phyloP scores from a whole-genome alignment of 2,329 filamentous ascomycete species.

The Raffaelea ambrosiae region DNA sequence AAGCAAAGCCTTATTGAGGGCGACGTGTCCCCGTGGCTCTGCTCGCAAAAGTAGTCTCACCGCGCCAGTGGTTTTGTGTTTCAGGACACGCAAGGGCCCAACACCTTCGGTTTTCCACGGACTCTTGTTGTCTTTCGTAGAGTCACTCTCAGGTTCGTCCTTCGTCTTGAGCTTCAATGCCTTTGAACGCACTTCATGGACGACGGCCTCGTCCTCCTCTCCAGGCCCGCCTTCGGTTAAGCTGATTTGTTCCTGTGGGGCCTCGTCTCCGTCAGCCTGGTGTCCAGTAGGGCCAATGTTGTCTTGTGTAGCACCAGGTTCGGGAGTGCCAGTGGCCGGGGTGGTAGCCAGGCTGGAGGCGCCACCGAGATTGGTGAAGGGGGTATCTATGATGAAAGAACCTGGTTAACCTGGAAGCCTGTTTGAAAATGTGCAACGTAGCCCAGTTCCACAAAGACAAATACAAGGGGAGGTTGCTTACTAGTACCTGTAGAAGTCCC shows the following conservation, averaged over 20 bases:
- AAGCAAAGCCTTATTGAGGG: constrained; percentile 62
- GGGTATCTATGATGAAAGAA: constrained; percentile 35
- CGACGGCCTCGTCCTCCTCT: constrained; percentile 62
- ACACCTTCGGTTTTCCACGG: constrained; percentile 64
- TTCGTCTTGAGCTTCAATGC: constrained; percentile 51
- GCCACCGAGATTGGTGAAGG: constrained; percentile 44
- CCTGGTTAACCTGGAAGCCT: neutral
- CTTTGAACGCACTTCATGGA: constrained; percentile 65
- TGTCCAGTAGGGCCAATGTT: constrained; percentile 29
- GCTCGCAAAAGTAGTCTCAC: constrained; percentile 63
- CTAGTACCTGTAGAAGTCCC: constrained; percentile 32
- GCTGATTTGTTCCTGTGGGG: constrained; percentile 60
- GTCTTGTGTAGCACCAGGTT: constrained; percentile 40
- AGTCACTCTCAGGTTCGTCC: constrained; percentile 34
- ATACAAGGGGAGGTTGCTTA: constrained; percentile 26
- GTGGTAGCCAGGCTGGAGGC: constrained; percentile 54
- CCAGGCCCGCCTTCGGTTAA: constrained; percentile 58
- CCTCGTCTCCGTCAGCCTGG: constrained; percentile 45
- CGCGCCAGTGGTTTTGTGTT: constrained; percentile 59
- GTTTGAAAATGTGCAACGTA: too few species aligned
- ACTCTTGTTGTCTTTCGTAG: constrained; percentile 36
- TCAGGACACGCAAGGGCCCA: constrained; percentile 63
- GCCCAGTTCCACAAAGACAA: neutral
- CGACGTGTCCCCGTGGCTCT: constrained; percentile 66
- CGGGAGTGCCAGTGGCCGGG: constrained; percentile 49